These are phyloP conservation scores for Podospora australis DNA, from an alignment of 495 filamentous ascomycete genomes.

Conservation along the genomic window DNA sequence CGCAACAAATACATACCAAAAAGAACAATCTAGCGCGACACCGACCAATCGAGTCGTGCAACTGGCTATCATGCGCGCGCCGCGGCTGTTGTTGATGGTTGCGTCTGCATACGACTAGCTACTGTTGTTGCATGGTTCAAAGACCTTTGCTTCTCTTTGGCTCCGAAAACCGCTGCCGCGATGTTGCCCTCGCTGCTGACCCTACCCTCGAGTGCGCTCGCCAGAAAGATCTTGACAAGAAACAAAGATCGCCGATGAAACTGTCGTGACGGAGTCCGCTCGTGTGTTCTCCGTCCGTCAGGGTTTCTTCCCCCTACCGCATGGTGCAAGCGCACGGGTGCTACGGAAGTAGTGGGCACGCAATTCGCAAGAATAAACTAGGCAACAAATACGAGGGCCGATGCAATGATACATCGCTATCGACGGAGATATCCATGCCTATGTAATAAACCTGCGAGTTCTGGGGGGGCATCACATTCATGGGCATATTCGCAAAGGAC, in stretches of 20 bases:
- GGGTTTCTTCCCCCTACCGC: too few relatives aligned
- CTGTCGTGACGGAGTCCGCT: too few relatives aligned
- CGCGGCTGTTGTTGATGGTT: background rate
- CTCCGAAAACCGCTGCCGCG: conserved; percentile 1
- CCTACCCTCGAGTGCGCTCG: too few relatives aligned
- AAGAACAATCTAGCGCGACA: background rate
- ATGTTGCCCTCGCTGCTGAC: too few relatives aligned
- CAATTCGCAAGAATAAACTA: background rate
- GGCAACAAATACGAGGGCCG: background rate
- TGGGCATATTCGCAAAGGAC: too few relatives aligned
- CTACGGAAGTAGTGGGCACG: background rate
- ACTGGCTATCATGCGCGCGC: background rate
- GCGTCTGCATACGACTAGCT: too few relatives aligned
- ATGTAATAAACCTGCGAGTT: too few relatives aligned
- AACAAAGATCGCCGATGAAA: background rate
- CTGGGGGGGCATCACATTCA: too few relatives aligned
- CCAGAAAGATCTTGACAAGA: background rate
- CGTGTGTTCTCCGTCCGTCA: too few relatives aligned
- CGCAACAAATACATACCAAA: background rate
- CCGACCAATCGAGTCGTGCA: background rate
- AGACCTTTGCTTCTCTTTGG: too few relatives aligned
- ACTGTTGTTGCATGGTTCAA: too few relatives aligned
- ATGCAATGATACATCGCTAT: background rate
- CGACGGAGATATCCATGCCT: background rate
- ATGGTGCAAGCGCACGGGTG: background rate